Base-by-base conservation (phyloP, 2,329 filamentous ascomycete species). In the Aspergillus ruber region DNA sequence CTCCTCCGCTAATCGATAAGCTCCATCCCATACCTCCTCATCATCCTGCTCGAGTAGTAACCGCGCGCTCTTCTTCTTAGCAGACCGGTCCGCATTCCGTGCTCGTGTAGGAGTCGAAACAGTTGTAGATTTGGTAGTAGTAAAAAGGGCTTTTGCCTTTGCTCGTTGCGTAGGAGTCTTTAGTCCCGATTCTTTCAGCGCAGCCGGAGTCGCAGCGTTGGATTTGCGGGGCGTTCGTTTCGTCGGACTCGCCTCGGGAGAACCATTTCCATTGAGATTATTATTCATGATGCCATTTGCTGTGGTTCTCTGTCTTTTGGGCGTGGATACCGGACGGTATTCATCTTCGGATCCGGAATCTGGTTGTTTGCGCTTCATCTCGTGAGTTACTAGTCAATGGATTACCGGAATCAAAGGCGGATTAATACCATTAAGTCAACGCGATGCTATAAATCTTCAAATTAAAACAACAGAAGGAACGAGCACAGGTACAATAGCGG, bases 21-120 rank as follows among this genome's bases (percentile, higher is more conserved):
- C 84, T 12, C 82, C 85, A 42, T 81, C 80, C 58, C 86, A 72
- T 13, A 69, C 67, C 27, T 74, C 74, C 43, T 79, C 87, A 23
- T 89, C 85, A 42, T 90, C 82, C 39, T 83, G 83, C 61, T 90
- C 83, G 33, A 94, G 84, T 44, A 96, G 71, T 3, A 82, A 81
- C 44, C 83, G 78, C 18, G 86, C 86, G 64, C 88, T 95, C 74
- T 95, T 96, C 61, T 84, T 84, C 59, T 86, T 82, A 2, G 90
- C 91, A 4, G 90, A 96, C 43, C 86, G 83, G 68, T 96, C 89
- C 17, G 86, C 86, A 54, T 88, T 86, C 52, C 78, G 81, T 38
- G 79, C 75, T 55, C 82, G 78, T 33, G 80, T 79, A 0, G 87
- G 85, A 1, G 85, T 88, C 15, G 55, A 55, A 32, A 52, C 53